Conservation (phyloP, 257 asterid genomes). For the Oldenlandia corymbosa region DNA sequence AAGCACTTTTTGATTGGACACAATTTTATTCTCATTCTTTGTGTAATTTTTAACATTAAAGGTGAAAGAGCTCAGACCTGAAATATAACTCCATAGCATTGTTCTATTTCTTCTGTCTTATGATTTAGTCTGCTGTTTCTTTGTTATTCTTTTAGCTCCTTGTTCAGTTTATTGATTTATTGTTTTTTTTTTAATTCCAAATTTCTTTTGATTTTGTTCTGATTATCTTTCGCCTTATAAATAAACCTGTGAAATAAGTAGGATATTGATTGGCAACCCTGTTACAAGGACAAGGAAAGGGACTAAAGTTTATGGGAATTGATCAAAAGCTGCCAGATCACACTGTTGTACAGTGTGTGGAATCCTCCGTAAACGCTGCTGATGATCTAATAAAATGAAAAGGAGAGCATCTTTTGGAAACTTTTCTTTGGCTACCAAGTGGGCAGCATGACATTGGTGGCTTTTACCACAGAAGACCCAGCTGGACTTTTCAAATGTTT, state of each 20-base stretch:
- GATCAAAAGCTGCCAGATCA: background rate
- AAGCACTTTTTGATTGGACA: no score
- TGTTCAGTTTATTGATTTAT: background rate
- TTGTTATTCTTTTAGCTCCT: background rate
- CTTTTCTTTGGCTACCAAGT: background rate
- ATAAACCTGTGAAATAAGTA: constrained; percentile 1
- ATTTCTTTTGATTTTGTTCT: background rate
- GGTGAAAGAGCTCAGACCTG: background rate
- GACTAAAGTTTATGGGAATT: background rate
- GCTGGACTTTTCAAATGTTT: background rate
- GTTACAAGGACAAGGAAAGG: background rate
- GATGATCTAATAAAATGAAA: background rate
- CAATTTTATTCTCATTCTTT: no score
- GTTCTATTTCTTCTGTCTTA: background rate
- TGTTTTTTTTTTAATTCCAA: background rate
- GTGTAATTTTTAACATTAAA: background rate
- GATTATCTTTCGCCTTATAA: background rate
- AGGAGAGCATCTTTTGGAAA: background rate
- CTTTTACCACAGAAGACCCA: background rate
- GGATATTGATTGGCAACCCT: constrained; percentile 8
- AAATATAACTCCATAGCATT: background rate
- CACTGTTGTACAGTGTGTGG: background rate
- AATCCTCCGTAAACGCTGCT: background rate
- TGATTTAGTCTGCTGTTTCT: no score
- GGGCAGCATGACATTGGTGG: background rate